Evolutionary conservation across 2,329 filamentous ascomycete species (phyloP).

Genomic region (Cladophialophora yegresii): DNA sequence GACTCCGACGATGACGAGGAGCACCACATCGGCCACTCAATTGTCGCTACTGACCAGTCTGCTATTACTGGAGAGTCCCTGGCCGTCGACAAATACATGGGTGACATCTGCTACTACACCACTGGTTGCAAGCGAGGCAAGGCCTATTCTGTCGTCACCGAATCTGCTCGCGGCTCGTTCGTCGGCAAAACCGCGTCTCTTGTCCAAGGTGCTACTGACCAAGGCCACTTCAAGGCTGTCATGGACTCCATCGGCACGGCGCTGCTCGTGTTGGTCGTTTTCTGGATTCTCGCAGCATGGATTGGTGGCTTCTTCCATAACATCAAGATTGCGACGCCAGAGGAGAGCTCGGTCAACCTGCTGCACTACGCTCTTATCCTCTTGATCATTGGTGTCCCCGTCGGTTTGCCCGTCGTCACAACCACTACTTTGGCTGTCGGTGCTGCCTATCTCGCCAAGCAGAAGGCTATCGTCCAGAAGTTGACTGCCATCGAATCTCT

Average conservation of each 20-base stretch:
- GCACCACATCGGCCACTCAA: constrained; percentile 64
- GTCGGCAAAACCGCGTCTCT: constrained; percentile 74
- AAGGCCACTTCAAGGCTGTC: constrained; percentile 79
- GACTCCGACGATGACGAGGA: constrained; percentile 62
- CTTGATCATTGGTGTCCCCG: constrained; percentile 75
- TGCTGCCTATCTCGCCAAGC: constrained; percentile 73
- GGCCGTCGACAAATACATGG: constrained; percentile 77
- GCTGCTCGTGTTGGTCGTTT: constrained; percentile 73
- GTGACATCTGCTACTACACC: constrained; percentile 74
- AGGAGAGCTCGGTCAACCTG: constrained; percentile 62
- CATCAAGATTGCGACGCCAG: constrained; percentile 62
- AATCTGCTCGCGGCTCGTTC: constrained; percentile 71
- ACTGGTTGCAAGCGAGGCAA: constrained; percentile 81
- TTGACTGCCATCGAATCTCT: constrained; percentile 76
- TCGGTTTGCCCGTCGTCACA: constrained; percentile 77
- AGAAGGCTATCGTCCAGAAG: constrained; percentile 79
- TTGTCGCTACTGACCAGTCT: constrained; percentile 74
- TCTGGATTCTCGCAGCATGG: constrained; percentile 74
- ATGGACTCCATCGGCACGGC: constrained; percentile 79
- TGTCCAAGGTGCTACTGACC: constrained; percentile 73
- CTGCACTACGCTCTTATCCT: constrained; percentile 70
- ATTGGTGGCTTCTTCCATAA: constrained; percentile 78
- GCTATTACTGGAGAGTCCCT: constrained; percentile 80
- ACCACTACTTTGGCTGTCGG: constrained; percentile 76
- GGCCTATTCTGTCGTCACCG: constrained; percentile 68